Conservation (phyloP, 1,284 basidiomycete genomes). For the Austroboletus novae-zelandiae region DNA sequence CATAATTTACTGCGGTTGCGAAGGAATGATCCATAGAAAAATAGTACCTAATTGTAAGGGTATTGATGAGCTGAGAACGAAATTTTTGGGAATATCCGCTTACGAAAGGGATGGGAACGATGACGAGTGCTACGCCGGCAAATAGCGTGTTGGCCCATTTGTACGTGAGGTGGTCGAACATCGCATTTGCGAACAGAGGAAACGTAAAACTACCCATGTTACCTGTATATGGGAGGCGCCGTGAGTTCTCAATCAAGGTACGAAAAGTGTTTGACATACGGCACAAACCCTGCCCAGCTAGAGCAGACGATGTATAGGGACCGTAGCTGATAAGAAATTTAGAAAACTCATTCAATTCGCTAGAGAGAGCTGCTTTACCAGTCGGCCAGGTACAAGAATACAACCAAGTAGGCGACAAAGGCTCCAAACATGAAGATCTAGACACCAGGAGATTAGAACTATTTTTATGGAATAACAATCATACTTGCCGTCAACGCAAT, state of each 20-base stretch:
- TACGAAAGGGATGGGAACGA: constrained; percentile 67
- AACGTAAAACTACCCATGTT: constrained; percentile 59
- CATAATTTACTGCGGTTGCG: constrained; percentile 60
- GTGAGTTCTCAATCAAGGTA: background rate
- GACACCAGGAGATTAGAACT: background rate
- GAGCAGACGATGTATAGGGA: constrained; percentile 69
- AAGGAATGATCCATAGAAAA: constrained; percentile 61
- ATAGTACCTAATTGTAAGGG: constrained; percentile 41
- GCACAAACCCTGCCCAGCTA: constrained; percentile 72
- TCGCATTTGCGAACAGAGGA: constrained; percentile 61
- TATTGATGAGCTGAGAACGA: background rate
- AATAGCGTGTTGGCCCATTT: constrained; percentile 71
- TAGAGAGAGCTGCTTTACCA: constrained; percentile 41
- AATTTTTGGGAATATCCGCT: constrained; percentile 18
- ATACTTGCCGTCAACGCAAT: constrained; percentile 40
- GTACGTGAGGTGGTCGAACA: constrained; percentile 58
- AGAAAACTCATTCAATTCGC: background rate
- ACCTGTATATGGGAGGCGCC: constrained; percentile 33
- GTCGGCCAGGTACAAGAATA: constrained; percentile 70
- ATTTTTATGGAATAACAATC: background rate
- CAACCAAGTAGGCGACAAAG: constrained; percentile 61
- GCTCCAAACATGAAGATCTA: constrained; percentile 55
- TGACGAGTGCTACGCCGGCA: constrained; percentile 53
- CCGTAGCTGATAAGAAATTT: constrained; percentile 47
- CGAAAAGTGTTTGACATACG: constrained; percentile 38